Conservation (phyloP, 371 early-diverging fungal genomes). For the Lichtheimia ornata region DNA sequence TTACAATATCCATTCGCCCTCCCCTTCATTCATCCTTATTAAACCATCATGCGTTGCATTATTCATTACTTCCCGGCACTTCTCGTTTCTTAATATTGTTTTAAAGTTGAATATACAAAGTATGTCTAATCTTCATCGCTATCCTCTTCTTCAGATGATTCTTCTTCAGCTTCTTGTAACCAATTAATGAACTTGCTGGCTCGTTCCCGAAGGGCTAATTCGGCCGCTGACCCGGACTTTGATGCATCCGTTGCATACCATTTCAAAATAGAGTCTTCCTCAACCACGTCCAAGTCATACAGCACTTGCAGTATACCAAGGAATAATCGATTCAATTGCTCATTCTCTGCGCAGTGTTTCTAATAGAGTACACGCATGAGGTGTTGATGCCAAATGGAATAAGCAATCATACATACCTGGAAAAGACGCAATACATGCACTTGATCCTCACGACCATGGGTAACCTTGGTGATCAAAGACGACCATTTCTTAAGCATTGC, state of each 20-base stretch:
- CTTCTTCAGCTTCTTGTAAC: conserved; percentile 68
- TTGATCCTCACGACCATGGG: conserved; percentile 78
- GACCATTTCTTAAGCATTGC: conserved; percentile 70
- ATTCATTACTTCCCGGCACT: background rate
- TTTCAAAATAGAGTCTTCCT: conserved; percentile 78
- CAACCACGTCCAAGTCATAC: conserved; percentile 83
- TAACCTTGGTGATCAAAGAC: conserved; percentile 68
- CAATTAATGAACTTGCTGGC: conserved; percentile 66
- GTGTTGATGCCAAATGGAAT: background rate
- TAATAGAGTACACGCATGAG: conserved; percentile 7
- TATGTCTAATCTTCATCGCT: conserved; percentile 7
- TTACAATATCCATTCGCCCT: background rate
- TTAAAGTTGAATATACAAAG: too few species aligned
- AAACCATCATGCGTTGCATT: background rate
- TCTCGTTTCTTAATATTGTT: background rate
- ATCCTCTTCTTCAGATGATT: conserved; percentile 43
- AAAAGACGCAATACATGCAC: conserved; percentile 69
- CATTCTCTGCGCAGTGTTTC: conserved; percentile 49
- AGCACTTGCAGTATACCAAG: conserved; percentile 63
- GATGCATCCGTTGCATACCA: conserved; percentile 68
- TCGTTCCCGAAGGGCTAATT: conserved; percentile 42
- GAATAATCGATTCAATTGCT: conserved; percentile 57
- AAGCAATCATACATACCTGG: conserved; percentile 35
- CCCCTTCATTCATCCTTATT: background rate
- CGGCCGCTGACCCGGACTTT: conserved; percentile 26